Evolutionary conservation across 768 basidiomycete genomes (phyloP).

Genomic region (Boletus reticulatus): DNA sequence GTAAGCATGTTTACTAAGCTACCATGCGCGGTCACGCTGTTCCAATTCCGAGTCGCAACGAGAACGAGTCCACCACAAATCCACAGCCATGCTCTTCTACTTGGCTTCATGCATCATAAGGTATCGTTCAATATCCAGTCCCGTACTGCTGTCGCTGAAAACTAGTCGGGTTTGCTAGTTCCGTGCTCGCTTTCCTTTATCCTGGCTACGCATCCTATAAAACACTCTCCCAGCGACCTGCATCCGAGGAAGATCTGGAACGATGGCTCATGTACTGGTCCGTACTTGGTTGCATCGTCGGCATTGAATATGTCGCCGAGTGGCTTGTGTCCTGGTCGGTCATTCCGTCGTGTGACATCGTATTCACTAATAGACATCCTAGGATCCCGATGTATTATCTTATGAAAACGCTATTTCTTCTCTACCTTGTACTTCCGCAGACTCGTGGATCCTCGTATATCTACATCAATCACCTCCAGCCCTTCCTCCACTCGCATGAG

Average conservation of each 20-base stretch:
- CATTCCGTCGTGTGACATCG: conserved; percentile 7
- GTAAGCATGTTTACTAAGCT: conserved; percentile 22
- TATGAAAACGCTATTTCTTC: conserved; percentile 78
- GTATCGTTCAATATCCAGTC: conserved; percentile 34
- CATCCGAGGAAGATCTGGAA: conserved; percentile 81
- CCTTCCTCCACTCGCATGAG: conserved; percentile 83
- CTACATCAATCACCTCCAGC: conserved; percentile 76
- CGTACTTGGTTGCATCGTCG: conserved; percentile 80
- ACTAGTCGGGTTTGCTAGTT: conserved; percentile 38
- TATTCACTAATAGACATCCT: conserved; percentile 11
- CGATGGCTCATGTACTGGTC: conserved; percentile 98
- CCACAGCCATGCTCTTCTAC: conserved; percentile 39
- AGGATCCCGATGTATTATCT: conserved; percentile 91
- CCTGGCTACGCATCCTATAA: conserved; percentile 98
- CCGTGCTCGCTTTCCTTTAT: conserved; percentile 80
- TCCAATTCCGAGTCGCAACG: neutral
- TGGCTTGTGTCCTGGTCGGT: conserved; percentile 86
- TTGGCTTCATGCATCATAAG: conserved; percentile 41
- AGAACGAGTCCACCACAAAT: neutral
- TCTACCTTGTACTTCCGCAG: conserved; percentile 89
- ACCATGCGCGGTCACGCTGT: conserved; percentile 1
- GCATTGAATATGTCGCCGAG: conserved; percentile 79
- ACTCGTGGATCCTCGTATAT: conserved; percentile 85
- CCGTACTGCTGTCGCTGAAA: neutral
- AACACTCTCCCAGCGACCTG: conserved; percentile 82